Conservation (phyloP, 2,329 filamentous ascomycete genomes). For the Nothophaeocryptopus gaeumannii region DNA sequence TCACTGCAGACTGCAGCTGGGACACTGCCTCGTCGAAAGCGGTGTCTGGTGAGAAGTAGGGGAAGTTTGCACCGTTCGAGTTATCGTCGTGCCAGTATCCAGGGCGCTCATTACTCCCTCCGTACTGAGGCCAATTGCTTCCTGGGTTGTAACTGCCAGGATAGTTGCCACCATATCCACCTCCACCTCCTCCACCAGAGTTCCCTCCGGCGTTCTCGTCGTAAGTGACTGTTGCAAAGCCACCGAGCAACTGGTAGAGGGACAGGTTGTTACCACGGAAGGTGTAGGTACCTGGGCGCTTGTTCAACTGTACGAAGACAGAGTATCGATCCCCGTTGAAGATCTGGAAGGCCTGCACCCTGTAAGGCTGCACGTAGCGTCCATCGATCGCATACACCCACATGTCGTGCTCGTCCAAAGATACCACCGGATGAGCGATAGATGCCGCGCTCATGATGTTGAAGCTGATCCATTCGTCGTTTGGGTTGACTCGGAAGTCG, state of each 20-base stretch:
- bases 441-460: constrained; percentile 14
- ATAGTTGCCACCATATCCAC: not conserved
- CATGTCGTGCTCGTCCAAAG: constrained; percentile 19
- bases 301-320: constrained; percentile 48
- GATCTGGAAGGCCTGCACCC: constrained; percentile 48
- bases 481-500: constrained; percentile 14
- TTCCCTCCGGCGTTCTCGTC: not conserved
- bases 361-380: constrained; percentile 52
- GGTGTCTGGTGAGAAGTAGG: too few relatives aligned
- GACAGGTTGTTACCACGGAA: constrained; percentile 11
- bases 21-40: too few relatives aligned
- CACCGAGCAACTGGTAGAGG: constrained; percentile 15
- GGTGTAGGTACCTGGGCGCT: constrained; percentile 40
- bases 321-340: constrained; percentile 56
- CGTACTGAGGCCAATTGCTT: too few relatives aligned
- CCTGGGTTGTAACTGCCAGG: not conserved
- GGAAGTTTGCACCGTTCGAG: too few relatives aligned
- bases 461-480: constrained; percentile 17
- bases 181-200: not conserved
- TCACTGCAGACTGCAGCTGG: too few relatives aligned
- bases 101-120: too few relatives aligned
- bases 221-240: constrained; percentile 16
- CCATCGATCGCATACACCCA: constrained; percentile 23
- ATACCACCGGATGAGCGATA: constrained; percentile 12
- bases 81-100: too few relatives aligned